These are phyloP conservation scores for Onygenales sp. DNA, from an alignment of 2,329 filamentous ascomycete genomes.

Conservation along the genomic window DNA sequence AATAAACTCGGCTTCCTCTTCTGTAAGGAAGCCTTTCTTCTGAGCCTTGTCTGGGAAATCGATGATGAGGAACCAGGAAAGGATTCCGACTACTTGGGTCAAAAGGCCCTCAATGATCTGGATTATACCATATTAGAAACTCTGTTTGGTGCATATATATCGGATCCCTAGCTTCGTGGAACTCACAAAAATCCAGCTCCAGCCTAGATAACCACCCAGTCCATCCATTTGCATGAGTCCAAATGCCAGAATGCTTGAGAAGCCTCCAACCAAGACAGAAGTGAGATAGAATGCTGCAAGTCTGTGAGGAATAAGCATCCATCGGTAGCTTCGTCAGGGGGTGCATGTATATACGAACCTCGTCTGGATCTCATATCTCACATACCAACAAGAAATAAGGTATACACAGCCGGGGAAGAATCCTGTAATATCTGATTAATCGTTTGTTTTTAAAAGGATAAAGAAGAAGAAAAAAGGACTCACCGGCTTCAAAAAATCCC, in stretches of 20 bases:
- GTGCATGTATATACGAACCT: conserved; percentile 19
- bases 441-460: conserved; percentile 40
- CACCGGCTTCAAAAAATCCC: conserved; percentile 8
- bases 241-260: conserved; percentile 37
- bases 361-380: conserved; percentile 24
- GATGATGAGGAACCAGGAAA: conserved; percentile 24
- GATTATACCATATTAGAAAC: background rate
- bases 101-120: conserved; percentile 37
- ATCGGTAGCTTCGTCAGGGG: background rate
- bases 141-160: background rate
- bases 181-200: conserved; percentile 44
- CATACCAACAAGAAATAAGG: conserved; percentile 60
- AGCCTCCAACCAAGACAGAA: conserved; percentile 38
- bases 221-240: conserved; percentile 34
- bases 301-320: conserved; percentile 25
- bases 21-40: conserved; percentile 23
- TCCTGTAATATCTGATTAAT: conserved; percentile 5
- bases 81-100: conserved; percentile 15
- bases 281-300: conserved; percentile 40
- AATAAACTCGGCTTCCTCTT: conserved; percentile 37
- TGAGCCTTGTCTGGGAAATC: conserved; percentile 24
- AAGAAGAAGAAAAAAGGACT: conserved; percentile 39
- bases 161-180: background rate
- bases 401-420: conserved; percentile 51
- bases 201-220: conserved; percentile 35